Percentiles rank a stretch among this genome's conserved stretches.
Conservation (phyloP, 768 basidiomycete genomes). For the Suillus paluster region DNA sequence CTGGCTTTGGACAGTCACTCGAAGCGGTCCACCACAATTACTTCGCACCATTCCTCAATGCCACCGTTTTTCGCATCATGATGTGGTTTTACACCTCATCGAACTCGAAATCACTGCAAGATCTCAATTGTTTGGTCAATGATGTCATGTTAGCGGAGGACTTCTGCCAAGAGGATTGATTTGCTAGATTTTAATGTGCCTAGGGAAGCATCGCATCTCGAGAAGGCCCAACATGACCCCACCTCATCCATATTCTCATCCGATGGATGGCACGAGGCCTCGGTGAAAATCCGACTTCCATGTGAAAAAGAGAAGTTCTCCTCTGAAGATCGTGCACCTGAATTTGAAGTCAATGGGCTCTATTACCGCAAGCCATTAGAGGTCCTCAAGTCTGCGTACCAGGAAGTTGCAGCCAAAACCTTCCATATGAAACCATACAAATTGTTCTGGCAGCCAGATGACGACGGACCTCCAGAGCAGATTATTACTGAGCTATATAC, state of each 20-base stretch:
- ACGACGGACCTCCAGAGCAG: neutral
- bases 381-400: neutral
- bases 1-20: neutral
- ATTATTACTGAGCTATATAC: neutral
- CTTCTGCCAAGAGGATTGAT: conserved; percentile 13
- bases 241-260: neutral
- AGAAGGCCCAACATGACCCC: neutral
- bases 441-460: conserved; percentile 7
- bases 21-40: neutral
- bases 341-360: neutral
- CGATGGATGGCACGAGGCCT: neutral
- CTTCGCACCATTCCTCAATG: neutral
- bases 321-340: neutral
- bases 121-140: conserved; percentile 5
- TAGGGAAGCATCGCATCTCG: neutral
- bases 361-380: conserved; percentile 4
- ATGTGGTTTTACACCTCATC: conserved; percentile 6
- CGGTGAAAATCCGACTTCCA: neutral
- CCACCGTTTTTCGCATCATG: conserved; percentile 3
- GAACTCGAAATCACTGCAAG: conserved; percentile 6
- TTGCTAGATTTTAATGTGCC: conserved; percentile 5
- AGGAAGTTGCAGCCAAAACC: neutral
- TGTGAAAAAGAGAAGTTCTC: neutral
- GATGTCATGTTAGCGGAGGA: conserved; percentile 4
- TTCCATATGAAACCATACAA: conserved; percentile 1